Percentiles rank a stretch among this genome's conserved stretches.
phyloP scores from a whole-genome alignment of 1,284 basidiomycete species.

The Ceratobasidium sp. region DNA sequence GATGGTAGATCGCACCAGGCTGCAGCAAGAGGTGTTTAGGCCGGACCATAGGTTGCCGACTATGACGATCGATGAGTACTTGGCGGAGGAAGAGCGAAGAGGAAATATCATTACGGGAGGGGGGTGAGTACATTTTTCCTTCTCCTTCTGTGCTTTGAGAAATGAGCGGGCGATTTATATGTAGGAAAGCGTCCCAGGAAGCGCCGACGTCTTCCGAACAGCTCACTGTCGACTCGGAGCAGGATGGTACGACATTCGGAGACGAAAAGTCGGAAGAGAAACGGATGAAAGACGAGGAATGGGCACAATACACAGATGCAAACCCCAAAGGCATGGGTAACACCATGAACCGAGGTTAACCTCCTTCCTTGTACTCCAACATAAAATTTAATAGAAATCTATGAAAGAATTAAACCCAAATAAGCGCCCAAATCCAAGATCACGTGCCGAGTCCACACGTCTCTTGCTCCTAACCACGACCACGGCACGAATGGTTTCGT shows the following conservation, averaged over 20 bases:
- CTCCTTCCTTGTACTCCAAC: background rate
- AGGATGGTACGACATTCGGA: constrained; percentile 81
- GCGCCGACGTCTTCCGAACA: constrained; percentile 82
- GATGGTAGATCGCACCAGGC: constrained; percentile 71
- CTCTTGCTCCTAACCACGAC: background rate
- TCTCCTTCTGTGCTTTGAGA: no score
- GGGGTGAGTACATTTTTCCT: constrained; percentile 70
- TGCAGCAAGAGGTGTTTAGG: constrained; percentile 87
- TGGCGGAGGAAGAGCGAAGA: constrained; percentile 85
- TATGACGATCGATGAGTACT: constrained; percentile 97
- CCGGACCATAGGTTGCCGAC: constrained; percentile 91
- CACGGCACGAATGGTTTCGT: constrained; percentile 34
- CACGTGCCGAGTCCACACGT: constrained; percentile 1
- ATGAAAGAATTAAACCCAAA: background rate
- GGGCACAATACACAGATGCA: constrained; percentile 87
- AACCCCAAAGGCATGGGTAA: constrained; percentile 90
- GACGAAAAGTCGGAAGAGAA: constrained; percentile 82
- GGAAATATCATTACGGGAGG: constrained; percentile 91
- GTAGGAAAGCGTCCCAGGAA: constrained; percentile 76
- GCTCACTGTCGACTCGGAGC: constrained; percentile 81
- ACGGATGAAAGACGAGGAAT: constrained; percentile 85
- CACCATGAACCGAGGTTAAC: constrained; percentile 24
- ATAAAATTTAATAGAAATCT: background rate
- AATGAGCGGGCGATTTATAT: no score
- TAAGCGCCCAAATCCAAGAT: background rate